phyloP scores from a whole-genome alignment of 1,284 basidiomycete species.

The Cutaneotrichosporon cyanovorans region DNA sequence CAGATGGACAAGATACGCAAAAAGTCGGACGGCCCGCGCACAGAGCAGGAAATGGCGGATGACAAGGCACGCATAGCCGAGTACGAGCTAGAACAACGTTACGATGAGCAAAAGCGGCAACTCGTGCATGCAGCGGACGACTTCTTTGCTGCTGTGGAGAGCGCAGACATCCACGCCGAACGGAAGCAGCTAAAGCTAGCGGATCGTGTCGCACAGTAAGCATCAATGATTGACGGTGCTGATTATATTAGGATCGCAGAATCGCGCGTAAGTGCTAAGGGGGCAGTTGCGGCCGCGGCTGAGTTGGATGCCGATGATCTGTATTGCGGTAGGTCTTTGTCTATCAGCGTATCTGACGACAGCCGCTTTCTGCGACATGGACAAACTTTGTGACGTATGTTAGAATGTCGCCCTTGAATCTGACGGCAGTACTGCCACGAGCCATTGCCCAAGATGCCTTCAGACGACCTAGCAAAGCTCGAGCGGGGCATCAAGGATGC shows the following conservation, averaged over 20 bases:
- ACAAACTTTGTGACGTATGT: constrained; percentile 5
- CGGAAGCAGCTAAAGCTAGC: no score
- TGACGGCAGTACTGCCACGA: constrained; percentile 20
- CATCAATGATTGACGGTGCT: no score
- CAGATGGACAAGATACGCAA: neutral
- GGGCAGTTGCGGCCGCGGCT: neutral
- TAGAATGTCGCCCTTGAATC: neutral
- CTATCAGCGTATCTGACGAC: neutral
- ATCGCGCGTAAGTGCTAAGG: no score
- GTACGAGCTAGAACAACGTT: neutral
- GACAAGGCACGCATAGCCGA: neutral
- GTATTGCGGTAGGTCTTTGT: constrained; percentile 3
- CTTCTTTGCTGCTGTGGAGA: neutral
- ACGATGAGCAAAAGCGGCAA: neutral
- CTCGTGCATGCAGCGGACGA: neutral
- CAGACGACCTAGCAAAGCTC: constrained; percentile 9
- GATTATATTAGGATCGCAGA: no score
- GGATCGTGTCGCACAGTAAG: no score
- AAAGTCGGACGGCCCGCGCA: neutral
- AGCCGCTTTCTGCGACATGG: constrained; percentile 3
- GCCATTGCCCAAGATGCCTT: constrained; percentile 19
- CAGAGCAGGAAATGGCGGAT: neutral
- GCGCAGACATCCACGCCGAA: no score
- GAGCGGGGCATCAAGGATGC: neutral
- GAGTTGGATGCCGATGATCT: constrained; percentile 1